These are phyloP conservation scores for Fusarium anthophilum DNA, from an alignment of 2,329 filamentous ascomycete species.

Conservation along the genomic window DNA sequence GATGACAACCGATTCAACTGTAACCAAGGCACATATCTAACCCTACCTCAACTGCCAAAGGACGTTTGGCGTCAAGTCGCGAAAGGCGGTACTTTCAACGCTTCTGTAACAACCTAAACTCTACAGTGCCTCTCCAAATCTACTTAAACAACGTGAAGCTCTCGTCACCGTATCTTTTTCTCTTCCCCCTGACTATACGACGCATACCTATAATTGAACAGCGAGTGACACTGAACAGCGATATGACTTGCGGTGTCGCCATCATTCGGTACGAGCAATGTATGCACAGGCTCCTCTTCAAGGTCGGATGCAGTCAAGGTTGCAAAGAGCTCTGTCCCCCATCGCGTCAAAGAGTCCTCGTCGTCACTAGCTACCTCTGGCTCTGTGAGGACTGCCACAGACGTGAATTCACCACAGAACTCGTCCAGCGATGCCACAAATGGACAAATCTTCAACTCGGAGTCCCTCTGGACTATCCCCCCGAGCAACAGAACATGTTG, in stretches of 20 bases:
- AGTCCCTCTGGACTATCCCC: background rate
- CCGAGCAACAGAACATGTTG: background rate
- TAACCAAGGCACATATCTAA: background rate
- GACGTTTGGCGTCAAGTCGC: conserved; percentile 17
- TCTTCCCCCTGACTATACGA: background rate
- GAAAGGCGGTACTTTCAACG: background rate
- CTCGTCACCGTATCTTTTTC: background rate
- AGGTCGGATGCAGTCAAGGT: conserved; percentile 41
- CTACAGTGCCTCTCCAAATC: background rate
- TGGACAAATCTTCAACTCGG: conserved; percentile 12
- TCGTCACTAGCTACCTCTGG: conserved; percentile 40
- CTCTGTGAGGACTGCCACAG: conserved; percentile 43
- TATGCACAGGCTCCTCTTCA: conserved; percentile 40
- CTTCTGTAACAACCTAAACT: background rate
- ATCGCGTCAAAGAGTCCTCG: conserved; percentile 28
- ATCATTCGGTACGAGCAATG: conserved; percentile 41
- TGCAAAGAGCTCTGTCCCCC: conserved; percentile 40
- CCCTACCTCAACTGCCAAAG: background rate
- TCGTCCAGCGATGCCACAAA: conserved; percentile 1
- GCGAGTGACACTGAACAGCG: background rate
- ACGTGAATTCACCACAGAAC: background rate
- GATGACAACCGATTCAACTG: conserved; percentile 13
- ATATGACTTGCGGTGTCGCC: conserved; percentile 46
- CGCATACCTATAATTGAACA: background rate
- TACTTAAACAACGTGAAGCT: background rate